These are phyloP conservation scores for Leccinum sublutescens DNA, from an alignment of 768 basidiomycete genomes.

Conservation along the genomic window DNA sequence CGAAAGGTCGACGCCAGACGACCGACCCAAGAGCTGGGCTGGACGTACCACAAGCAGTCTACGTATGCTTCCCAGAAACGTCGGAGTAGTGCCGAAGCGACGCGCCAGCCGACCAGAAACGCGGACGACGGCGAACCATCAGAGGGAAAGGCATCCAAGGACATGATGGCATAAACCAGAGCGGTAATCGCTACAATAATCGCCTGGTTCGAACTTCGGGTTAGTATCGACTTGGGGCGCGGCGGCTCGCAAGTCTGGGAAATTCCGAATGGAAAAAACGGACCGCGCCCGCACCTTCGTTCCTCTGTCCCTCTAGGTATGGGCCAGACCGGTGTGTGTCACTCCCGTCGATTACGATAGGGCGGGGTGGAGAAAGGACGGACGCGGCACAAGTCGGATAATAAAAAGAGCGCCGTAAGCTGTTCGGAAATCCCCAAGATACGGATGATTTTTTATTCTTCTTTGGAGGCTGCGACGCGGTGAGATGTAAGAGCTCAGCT, in stretches of 20 bases:
- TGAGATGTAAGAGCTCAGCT: neutral
- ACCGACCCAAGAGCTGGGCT: constrained; percentile 64
- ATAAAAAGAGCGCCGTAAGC: constrained; percentile 11
- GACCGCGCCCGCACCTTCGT: neutral
- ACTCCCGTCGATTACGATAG: constrained; percentile 21
- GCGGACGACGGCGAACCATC: constrained; percentile 15
- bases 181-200: constrained; percentile 1
- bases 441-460: neutral
- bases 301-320: neutral
- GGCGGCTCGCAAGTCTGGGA: neutral
- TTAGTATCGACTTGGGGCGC: constrained; percentile 1
- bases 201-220: neutral
- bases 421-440: neutral
- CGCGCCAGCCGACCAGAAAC: constrained; percentile 17
- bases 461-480: neutral
- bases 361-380: constrained; percentile 22
- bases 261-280: neutral
- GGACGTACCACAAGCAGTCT: constrained; percentile 62
- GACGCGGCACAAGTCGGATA: constrained; percentile 1
- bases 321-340: constrained; percentile 4
- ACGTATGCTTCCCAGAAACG: constrained; percentile 61
- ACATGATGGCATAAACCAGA: constrained; percentile 9
- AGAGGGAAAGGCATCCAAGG: constrained; percentile 7
- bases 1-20: constrained; percentile 62
- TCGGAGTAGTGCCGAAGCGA: constrained; percentile 30